Evolutionary conservation across 148 eudicot species (phyloP), one percentile per base, ranked within the genome.

Genomic region (Silene conica): DNA sequence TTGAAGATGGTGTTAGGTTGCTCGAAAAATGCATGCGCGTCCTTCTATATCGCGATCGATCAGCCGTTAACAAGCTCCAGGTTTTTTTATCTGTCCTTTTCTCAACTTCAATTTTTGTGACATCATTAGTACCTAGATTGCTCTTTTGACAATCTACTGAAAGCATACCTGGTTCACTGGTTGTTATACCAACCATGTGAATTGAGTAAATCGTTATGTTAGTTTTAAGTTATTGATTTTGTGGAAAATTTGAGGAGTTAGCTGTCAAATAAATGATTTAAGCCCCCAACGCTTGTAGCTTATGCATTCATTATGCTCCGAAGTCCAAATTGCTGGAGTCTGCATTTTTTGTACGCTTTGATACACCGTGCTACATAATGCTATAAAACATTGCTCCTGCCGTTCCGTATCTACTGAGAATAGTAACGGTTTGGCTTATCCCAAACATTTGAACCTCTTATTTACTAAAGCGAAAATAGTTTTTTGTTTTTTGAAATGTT

Each of bases 1-100:
- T 88, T 84, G 92, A 92, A 83, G 98, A 94, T 26, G 98, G 96
- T 73, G 97, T 94, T 62, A 89, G 73, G 83, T 76, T 94, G 69
- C 78, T 94, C 70, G 98, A 91, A 83, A 88, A 94, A 80, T 94
- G 98, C 88, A 88, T 88, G 98, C 96, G 96, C 63, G 97, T 91
- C 56, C 96, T 94, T 64, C 81, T 94, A 23, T 94, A 94, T 58
- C 93, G 98, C 75, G 98, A 94, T 84, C 83, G 97, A 68, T 92
- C 98, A 55, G 97, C 97, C 28, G 85, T 94, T 79, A 94, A 94
- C 88, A 94, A 94, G 82, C 90, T 92, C 80, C 98, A 91, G 93
- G 98, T 92, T n/a, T 67, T 59, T 59, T n/a, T 77, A 14, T 64
- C 67, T 54, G 2, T 52, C 68, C 59, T 23, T 66, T 66, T 77